Conservation (phyloP, 2,329 filamentous ascomycete species). For the Penicillium sp. region DNA sequence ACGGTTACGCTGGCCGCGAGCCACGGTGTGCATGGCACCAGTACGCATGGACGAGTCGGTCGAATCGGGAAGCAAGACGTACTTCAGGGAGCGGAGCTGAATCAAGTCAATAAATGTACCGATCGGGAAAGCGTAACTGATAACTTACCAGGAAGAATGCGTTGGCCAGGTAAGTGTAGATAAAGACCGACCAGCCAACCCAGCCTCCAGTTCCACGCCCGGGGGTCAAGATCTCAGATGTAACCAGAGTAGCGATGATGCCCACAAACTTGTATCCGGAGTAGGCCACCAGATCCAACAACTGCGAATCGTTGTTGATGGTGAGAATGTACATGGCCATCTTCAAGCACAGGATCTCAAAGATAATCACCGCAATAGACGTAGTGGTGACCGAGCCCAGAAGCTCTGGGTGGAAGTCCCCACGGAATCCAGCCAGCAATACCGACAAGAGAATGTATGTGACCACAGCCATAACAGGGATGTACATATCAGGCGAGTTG, state of each 20-base stretch:
- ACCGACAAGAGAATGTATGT: conserved; percentile 96
- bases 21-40: conserved; percentile 66
- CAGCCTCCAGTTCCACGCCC: conserved; percentile 81
- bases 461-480: conserved; percentile 94
- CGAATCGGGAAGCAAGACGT: conserved; percentile 87
- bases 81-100: conserved; percentile 89
- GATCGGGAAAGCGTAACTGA: background rate
- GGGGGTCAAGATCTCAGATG: conserved; percentile 74
- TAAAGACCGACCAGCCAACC: conserved; percentile 84
- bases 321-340: conserved; percentile 88
- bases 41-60: conserved; percentile 62
- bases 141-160: conserved; percentile 83
- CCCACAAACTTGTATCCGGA: conserved; percentile 98
- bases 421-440: conserved; percentile 81
- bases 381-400: conserved; percentile 85
- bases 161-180: conserved; percentile 90
- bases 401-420: conserved; percentile 90
- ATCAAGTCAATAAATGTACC: background rate
- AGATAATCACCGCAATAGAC: conserved; percentile 74
- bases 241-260: conserved; percentile 81
- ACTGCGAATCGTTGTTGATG: conserved; percentile 90
- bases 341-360: conserved; percentile 89
- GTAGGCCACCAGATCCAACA: conserved; percentile 92
- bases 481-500: conserved; percentile 99
- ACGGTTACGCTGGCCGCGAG: conserved; percentile 79